Conservation (phyloP, 2,329 filamentous ascomycete genomes). For the Phyllosticta paracitricarpa region DNA sequence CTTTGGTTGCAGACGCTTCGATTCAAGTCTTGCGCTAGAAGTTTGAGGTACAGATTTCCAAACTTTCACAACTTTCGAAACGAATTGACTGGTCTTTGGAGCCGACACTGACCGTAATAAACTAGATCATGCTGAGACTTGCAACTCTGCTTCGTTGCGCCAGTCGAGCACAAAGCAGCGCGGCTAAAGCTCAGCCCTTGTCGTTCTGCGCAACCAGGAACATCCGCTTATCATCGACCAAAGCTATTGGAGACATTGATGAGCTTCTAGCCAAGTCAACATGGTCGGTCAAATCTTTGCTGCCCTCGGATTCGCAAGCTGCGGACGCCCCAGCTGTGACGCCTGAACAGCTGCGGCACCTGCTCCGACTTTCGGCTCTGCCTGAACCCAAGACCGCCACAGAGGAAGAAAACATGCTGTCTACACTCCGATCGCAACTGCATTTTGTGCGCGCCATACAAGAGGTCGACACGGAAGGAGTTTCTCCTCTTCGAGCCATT, state of each 20-base stretch:
- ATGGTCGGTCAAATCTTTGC: conserved; percentile 74
- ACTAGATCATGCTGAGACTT: not conserved
- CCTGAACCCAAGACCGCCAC: conserved; percentile 54
- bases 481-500: conserved; percentile 67
- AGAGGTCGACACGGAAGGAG: conserved; percentile 59
- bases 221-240: not conserved
- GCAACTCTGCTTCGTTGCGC: not conserved
- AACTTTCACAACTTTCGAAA: not conserved
- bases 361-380: conserved; percentile 81
- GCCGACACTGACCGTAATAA: not conserved
- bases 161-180: not conserved
- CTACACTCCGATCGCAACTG: conserved; percentile 69
- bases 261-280: conserved; percentile 54
- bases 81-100: not conserved
- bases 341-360: conserved; percentile 62
- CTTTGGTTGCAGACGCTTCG: not conserved
- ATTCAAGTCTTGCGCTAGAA: not conserved
- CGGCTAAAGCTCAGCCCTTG: not conserved
- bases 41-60: too few species aligned
- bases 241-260: conserved; percentile 21
- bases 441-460: conserved; percentile 87
- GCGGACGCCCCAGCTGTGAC: conserved; percentile 41
- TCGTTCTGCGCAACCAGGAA: too few species aligned
- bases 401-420: conserved; percentile 62
- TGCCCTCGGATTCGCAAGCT: conserved; percentile 39